These are phyloP conservation scores for Selenicereus undatus DNA, from an alignment of 148 eudicot genomes.

Conservation along the genomic window DNA sequence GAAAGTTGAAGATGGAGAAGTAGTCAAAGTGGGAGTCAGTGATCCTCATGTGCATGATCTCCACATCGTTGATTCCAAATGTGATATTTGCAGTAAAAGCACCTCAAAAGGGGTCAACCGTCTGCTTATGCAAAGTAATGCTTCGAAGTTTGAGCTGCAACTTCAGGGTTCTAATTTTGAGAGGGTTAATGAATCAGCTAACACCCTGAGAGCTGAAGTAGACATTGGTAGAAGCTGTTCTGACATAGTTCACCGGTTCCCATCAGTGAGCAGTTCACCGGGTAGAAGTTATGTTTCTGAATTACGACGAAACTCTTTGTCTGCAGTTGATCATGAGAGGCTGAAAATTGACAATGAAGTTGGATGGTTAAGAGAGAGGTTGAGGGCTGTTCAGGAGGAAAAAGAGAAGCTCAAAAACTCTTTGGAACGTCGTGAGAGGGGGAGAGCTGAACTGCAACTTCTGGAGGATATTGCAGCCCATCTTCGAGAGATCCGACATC, in stretches of 20 bases:
- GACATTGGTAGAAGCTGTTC: conserved; percentile 39
- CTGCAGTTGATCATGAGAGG: conserved; percentile 66
- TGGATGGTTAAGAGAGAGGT: conserved; percentile 58
- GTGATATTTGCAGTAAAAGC: conserved; percentile 20
- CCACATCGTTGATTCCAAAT: conserved; percentile 51
- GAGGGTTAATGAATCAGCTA: conserved; percentile 16
- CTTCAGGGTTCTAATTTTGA: conserved; percentile 24
- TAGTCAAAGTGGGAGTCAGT: conserved; percentile 18
- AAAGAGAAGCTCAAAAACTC: conserved; percentile 62
- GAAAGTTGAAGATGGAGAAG: conserved; percentile 20
- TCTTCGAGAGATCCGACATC: conserved; percentile 60
- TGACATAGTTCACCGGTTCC: conserved; percentile 36
- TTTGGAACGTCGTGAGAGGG: conserved; percentile 56
- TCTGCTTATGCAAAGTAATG: conserved; percentile 9
- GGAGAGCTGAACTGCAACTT: conserved; percentile 56
- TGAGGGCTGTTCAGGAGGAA: conserved; percentile 69
- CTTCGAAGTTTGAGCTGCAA: conserved; percentile 19
- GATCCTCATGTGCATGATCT: conserved; percentile 61
- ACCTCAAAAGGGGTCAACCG: conserved; percentile 11
- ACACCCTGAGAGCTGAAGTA: conserved; percentile 18
- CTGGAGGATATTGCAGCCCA: conserved; percentile 71
- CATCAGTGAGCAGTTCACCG: conserved; percentile 37
- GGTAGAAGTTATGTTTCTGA: conserved; percentile 28
- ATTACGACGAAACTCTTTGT: conserved; percentile 45
- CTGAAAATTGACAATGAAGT: conserved; percentile 65